Evolutionary conservation across 768 basidiomycete species (phyloP), one percentile per base, ranked within the genome.

Genomic region (Tylopilus sp.): DNA sequence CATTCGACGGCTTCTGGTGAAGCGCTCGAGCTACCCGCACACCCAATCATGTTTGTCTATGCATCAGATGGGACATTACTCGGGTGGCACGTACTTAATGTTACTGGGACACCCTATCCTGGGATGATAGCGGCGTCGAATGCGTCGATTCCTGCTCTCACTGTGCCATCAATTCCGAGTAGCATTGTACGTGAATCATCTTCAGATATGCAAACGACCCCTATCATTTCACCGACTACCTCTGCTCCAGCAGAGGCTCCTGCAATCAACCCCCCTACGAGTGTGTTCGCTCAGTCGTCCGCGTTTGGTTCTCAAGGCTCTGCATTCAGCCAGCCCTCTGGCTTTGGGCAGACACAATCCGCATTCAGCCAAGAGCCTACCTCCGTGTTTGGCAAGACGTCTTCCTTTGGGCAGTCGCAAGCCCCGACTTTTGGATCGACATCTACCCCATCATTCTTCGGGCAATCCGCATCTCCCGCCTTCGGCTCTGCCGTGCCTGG

Each of bases 61-160:
- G 76, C 87, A 12, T 89, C 84, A 49, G 89, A 92, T 62, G 89
- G 89, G 19, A 87, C 88, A 0, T 50, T 92, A 22, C 78, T 83
- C 44, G 89, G 76, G 4, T 92, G 89, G 88, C 75, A 83, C 64
- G 63, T 87, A 21, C 79, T 87, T 33, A 81, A 86, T 62, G 71
- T 74, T 9, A 78, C 77, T 37, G 76, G 74, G 1, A 67, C 59
- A 17, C 72, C 78, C 9, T 91, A 89, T 62, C 71, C 75, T 37
- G 81, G 81, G 26, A 81, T 89, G 77, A 63, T 76, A 7, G 61
- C 68, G 10, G 28, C 42, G 22, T 33, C 64, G 14, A 45, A 57
- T 33, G 57, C 53, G n/a, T 49, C 59, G 28, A 48, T 31, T 16
- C 24, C 57, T 48, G 26, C 19, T 7, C 38, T 53, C 8, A 50